Base-by-base conservation (phyloP, 805 yeast genomes). In the Pichia deserticola region DNA sequence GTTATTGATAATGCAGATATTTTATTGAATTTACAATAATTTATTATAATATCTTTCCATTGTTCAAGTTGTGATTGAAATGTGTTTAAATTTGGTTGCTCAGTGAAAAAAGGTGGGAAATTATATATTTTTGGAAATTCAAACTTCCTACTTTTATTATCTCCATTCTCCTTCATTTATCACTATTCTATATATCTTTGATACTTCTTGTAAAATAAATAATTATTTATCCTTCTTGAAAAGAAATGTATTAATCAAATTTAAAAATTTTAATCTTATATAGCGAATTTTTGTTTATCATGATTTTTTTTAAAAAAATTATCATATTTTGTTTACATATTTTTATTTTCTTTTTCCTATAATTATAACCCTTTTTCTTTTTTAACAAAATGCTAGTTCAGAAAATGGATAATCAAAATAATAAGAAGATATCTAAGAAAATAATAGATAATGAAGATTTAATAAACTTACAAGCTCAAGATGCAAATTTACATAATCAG, bases 51-150 rank as follows among this genome's bases (percentile, higher is more conserved):
- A 41, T 76, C 71, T 30, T 74, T 69, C 99, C 99, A 92, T 48
- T 85, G 79, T n/a, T 74, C 74, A 13, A 85, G 68, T 65, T 92
- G 99, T 10, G 88, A 82, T 33, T 76, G 74, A 70, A 86, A 79
- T 2, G 93, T 84, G 10, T 86, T 79, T 36, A 81, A 76, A 58
- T 92, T 90, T 27, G 93, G 89, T 67, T 92, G 99, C 53, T 80
- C 75, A 8, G 98, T 93, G 69, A 81, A 92, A 57, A 92, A 79
- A 0, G 99, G 99, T 6, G 97, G 97, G 65, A 89, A 92, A 37
- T 79, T 72, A 59, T 81, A 81, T 20, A 83, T 81, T 5, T 75
- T 63, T 5, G 87, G 86, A 29, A 40, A 44, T 15, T 49, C 33
- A 36, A 20, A 49, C 27, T 40, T 28, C 10, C 32, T 15, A 3